Evolutionary conservation across 345 rosid genomes (phyloP), one percentile per base, ranked within the genome.

Genomic region (Microcos paniculata): DNA sequence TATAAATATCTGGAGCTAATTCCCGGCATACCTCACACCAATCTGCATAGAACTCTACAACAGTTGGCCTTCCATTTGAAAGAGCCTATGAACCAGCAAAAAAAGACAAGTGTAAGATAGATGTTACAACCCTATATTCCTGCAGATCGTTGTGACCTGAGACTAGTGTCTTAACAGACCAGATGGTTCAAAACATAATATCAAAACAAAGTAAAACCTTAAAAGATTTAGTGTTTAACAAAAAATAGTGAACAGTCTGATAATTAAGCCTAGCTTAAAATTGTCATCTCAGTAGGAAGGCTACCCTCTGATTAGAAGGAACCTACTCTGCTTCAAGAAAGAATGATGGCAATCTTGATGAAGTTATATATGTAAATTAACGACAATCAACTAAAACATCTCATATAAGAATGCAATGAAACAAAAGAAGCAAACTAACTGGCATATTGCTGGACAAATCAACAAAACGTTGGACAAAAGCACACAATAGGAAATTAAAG

Each of bases 11-110:
- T 19, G 98, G 98, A 14, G 99, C 99, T 73, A 95, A 78, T 83
- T 95, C 98, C 56, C 97, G 80, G 70, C 99, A 95, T 67, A 93
- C 98, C 83, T 95, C 97, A 70, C 99, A 93, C 99, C 99, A 95
- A 83, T 95, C 97, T 18, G 99, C 99, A 69, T 93, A 95, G 77
- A 95, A 95, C 84, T 95, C 99, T 51, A 95, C 92, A 21, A 93
- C 99, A 0, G 99, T 95, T 1, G 99, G 97, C 86, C 86, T 95
- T 82, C 98, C 98, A 83, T 95, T 95, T 57, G 94, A 78, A 21
- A 95, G 87, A 66, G 99, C 98, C 98, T 94, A 78, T 24, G 62
- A 76, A 75, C 30, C 73, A 80, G 12, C 58, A 46, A 75, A 58
- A 67, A 0, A 30, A 45, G 42, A 33, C 19, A 42, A 31, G 24